These are phyloP conservation scores for Talaromyces piceae DNA, from an alignment of 2,329 filamentous ascomycete species.

Conservation along the genomic window DNA sequence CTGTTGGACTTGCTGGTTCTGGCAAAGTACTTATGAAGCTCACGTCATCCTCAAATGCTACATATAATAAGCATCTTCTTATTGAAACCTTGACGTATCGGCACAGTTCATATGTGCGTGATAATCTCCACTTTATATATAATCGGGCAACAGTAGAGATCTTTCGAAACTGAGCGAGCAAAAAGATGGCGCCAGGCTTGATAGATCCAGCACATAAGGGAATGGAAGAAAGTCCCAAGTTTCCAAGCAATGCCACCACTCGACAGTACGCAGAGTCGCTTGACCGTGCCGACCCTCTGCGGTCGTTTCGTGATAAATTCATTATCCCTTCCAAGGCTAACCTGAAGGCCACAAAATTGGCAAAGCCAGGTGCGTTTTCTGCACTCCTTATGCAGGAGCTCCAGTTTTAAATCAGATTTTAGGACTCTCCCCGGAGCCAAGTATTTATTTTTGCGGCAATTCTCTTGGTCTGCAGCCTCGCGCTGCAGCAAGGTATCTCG, in stretches of 20 bases:
- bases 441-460: constrained; percentile 80
- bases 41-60: too few relatives aligned
- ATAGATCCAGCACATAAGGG: background rate
- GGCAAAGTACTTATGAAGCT: too few relatives aligned
- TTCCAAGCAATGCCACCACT: constrained; percentile 22
- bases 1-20: background rate
- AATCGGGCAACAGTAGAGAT: background rate
- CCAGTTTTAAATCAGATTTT: background rate
- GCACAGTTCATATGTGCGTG: background rate
- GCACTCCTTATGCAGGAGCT: background rate
- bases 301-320: constrained; percentile 62
- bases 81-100: too few relatives aligned
- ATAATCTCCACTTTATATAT: background rate
- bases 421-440: constrained; percentile 30
- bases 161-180: background rate
- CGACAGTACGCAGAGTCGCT: constrained; percentile 40
- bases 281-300: constrained; percentile 54
- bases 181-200: constrained; percentile 1
- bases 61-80: too few relatives aligned
- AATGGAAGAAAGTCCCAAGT: background rate
- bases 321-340: constrained; percentile 68
- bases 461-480: constrained; percentile 78
- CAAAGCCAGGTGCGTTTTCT: constrained; percentile 24
- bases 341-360: constrained; percentile 56
- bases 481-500: constrained; percentile 55